Percentiles rank a stretch among this genome's conserved stretches.
Evolutionary conservation across 148 eudicot genomes (phyloP).

Genomic region (Nepenthes mirabilis): DNA sequence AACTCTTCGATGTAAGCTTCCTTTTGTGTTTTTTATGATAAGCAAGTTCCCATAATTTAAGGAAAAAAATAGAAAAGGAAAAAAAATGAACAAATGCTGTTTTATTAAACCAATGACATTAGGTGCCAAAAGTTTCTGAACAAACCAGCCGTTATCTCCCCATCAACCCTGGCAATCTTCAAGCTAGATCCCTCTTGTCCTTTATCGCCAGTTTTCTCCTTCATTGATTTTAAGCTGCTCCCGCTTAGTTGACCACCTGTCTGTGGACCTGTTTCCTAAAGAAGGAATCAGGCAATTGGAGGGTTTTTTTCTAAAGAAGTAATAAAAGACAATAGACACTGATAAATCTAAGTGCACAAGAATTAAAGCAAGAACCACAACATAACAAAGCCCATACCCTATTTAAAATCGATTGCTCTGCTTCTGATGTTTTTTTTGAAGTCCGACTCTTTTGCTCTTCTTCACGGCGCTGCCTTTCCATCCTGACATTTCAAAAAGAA

Average conservation of each 20-base stretch:
- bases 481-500: conserved; percentile 33
- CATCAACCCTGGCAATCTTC: conserved; percentile 85
- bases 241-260: conserved; percentile 70
- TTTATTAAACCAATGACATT: neutral
- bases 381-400: conserved; percentile 34
- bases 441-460: conserved; percentile 72
- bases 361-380: neutral
- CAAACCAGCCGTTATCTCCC: conserved; percentile 93
- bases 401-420: conserved; percentile 70
- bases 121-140: neutral
- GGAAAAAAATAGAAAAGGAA: neutral
- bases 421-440: conserved; percentile 60
- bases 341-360: neutral
- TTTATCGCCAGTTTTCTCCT: conserved; percentile 73
- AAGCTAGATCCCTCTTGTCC: conserved; percentile 68
- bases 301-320: neutral
- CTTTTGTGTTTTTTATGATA: neutral
- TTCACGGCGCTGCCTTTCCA: conserved; percentile 97
- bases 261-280: conserved; percentile 90
- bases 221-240: conserved; percentile 79
- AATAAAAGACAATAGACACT: neutral
- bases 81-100: neutral
- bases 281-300: neutral
- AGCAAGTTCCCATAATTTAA: no score
- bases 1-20: no score